phyloP scores from a whole-genome alignment of 257 asterid species.

The Lantana camara region DNA sequence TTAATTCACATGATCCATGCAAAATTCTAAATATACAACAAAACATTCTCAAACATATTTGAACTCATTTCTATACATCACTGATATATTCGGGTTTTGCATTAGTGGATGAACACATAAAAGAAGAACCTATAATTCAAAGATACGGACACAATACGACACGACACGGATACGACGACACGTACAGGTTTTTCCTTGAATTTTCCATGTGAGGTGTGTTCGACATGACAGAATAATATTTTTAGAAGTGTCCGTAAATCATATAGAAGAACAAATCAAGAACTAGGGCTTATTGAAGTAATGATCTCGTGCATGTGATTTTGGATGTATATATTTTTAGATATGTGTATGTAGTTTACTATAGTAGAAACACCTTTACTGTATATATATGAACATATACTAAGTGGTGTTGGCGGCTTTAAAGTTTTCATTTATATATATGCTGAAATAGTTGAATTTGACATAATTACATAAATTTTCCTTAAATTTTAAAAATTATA shows the following conservation, averaged over 20 bases:
- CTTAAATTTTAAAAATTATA: too few species aligned
- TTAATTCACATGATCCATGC: slow-evolving; percentile 7
- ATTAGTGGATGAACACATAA: slow-evolving; percentile 26
- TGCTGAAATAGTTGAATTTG: too few species aligned
- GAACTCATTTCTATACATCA: slow-evolving; percentile 18
- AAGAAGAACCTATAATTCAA: too few species aligned
- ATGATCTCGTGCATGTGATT: not conserved
- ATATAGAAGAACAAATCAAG: slow-evolving; percentile 33
- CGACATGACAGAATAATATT: slow-evolving; percentile 24
- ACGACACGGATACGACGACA: too few species aligned
- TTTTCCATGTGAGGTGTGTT: too few species aligned
- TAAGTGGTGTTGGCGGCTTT: too few species aligned
- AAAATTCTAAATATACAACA: too few species aligned
- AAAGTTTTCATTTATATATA: too few species aligned
- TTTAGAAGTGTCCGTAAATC: slow-evolving; percentile 29
- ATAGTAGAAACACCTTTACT: not conserved
- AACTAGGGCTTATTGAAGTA: slow-evolving; percentile 32
- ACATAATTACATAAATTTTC: too few species aligned
- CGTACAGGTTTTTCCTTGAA: too few species aligned
- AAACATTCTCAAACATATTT: not conserved
- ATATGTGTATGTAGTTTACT: not conserved
- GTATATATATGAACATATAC: too few species aligned
- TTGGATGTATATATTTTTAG: too few species aligned
- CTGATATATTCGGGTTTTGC: slow-evolving; percentile 38
- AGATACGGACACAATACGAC: slow-evolving; percentile 1